phyloP scores from a whole-genome alignment of 805 yeast genomes.

The Kregervanrija pseudodelftensis region DNA sequence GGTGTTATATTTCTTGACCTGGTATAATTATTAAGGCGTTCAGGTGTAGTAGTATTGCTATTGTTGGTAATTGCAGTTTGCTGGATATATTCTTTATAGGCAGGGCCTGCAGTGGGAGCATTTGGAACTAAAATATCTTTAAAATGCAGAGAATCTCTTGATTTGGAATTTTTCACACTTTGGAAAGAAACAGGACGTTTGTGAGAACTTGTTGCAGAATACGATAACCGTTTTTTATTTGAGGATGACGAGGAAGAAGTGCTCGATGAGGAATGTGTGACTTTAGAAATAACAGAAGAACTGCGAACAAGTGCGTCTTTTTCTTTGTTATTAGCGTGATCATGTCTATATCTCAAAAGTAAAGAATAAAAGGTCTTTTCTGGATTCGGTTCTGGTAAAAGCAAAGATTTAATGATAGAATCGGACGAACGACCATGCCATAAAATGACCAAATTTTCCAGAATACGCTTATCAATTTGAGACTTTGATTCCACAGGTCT shows the following conservation, averaged over 20 bases:
- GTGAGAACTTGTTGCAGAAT: conserved; percentile 40
- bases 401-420: conserved; percentile 23
- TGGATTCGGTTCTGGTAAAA: conserved; percentile 24
- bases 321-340: conserved; percentile 20
- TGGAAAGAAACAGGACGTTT: conserved; percentile 42
- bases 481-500: conserved; percentile 37
- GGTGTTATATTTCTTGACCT: not conserved
- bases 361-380: conserved; percentile 34
- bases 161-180: conserved; percentile 17
- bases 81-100: conserved; percentile 14
- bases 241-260: conserved; percentile 14
- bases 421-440: conserved; percentile 49
- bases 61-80: conserved; percentile 9
- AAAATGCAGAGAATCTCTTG: conserved; percentile 13
- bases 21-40: not conserved
- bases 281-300: conserved; percentile 25
- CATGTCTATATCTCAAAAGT: conserved; percentile 30
- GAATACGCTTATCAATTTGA: conserved; percentile 45
- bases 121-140: not conserved
- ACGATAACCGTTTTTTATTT: conserved; percentile 34
- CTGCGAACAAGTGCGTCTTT: conserved; percentile 21
- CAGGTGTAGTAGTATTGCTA: conserved; percentile 1
- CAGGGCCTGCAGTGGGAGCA: conserved; percentile 10
- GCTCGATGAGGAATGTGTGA: conserved; percentile 12
- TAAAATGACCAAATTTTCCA: conserved; percentile 47